Base-by-base conservation (phyloP, 139 green algal species). In the Volvox africanus region DNA sequence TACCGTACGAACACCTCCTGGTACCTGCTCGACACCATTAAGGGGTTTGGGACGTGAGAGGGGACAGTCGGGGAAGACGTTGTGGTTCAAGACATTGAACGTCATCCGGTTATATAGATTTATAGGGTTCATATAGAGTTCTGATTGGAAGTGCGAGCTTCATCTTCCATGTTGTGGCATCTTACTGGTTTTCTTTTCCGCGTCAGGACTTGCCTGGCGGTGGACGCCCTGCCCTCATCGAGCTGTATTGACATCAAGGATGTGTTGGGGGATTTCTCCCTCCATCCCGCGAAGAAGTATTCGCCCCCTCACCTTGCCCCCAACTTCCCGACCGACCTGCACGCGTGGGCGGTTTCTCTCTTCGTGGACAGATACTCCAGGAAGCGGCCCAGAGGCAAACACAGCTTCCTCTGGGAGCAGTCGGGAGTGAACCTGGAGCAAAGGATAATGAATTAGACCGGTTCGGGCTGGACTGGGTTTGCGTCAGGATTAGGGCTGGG, bases 331-430 rank as follows among this genome's bases (percentile, higher is more conserved):
- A 61, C 32, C 68, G 11, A 88, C 82, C 21, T 62, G 82, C 82
- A 88, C 0, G 65, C 36, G 1, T 35, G 5, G 0, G 9, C 13
- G 0, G 82, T 88, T 21, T 26, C 1, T 20, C 24, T 26, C 2
- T 80, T 16, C n/a, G 67, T 50, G 22, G 83, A 44, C n/a, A 89
- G 85, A 44, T 61, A 89, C 1, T 73, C 30, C n/a, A 89, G 85
- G 12, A 83, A 73, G 71, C 22, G 44, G 2, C 71, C 85, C 44
- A 89, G 71, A 37, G 85, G 85, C 9, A 82, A 0, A 26, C 85
- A 89, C 71, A 83, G 28, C 85, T 89, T 61, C 0, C 50, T 69
- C 18, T 89, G 14, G 3, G 71, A 65, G n/a, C 85, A 89, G 85
- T 61, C 50, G 18, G 85, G 85, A 0, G 44, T 83, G 44, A 76